Evolutionary conservation across 805 yeast genomes (phyloP).

Genomic region (Saccharomycopsis javanensis): DNA sequence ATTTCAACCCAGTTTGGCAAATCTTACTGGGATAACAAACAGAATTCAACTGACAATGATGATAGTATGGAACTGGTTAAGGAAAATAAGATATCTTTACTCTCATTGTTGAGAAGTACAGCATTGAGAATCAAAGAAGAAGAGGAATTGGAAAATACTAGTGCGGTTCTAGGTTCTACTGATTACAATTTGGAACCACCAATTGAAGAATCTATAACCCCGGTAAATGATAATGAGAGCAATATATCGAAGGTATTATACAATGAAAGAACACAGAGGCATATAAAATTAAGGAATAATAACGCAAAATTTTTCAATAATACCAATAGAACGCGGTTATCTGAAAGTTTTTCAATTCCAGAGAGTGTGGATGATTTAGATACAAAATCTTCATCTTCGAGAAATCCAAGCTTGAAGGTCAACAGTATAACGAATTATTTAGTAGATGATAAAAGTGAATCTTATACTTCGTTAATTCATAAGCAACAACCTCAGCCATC

Average conservation of each 20-base stretch:
- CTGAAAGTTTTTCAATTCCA: background rate
- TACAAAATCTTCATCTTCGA: background rate
- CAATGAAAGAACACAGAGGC: background rate
- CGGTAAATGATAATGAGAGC: background rate
- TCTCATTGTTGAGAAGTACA: conserved; percentile 13
- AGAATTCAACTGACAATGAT: background rate
- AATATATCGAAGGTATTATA: background rate
- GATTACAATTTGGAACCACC: background rate
- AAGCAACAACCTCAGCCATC: background rate
- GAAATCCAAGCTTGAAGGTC: background rate
- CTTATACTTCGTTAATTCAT: background rate
- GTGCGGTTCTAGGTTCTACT: background rate
- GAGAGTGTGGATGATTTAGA: background rate
- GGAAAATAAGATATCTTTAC: conserved; percentile 12
- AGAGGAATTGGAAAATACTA: background rate
- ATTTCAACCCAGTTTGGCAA: background rate
- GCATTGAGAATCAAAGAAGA: conserved; percentile 17
- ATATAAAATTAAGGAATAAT: background rate
- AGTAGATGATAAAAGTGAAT: background rate
- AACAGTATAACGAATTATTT: background rate
- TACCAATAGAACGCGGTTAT: background rate
- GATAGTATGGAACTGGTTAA: background rate
- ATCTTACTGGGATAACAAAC: background rate
- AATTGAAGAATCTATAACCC: background rate
- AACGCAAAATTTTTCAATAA: background rate